Evolutionary conservation across 148 eudicot genomes (phyloP).

Genomic region (Linanthus parryae): DNA sequence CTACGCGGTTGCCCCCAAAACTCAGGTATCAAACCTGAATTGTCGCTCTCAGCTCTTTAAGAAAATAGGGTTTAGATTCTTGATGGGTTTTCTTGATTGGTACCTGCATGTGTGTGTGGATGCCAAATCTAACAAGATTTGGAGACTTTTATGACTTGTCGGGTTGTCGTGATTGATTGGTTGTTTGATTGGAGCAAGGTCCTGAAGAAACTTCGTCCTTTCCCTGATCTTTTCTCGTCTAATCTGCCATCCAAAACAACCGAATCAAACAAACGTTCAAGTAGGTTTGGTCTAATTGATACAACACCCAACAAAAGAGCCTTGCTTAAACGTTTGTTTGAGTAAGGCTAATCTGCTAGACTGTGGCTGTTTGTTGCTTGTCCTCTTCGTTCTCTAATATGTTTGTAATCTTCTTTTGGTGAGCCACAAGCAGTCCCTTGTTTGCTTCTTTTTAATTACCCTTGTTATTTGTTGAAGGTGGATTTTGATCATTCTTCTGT

Average conservation of each 20-base stretch:
- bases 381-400: conserved; percentile 92
- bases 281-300: not conserved
- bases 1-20: too few relatives aligned
- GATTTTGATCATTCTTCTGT: conserved; percentile 42
- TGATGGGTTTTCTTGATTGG: too few relatives aligned
- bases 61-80: too few relatives aligned
- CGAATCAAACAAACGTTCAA: not conserved
- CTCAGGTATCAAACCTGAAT: too few relatives aligned
- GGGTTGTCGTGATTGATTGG: too few relatives aligned
- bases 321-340: too few relatives aligned
- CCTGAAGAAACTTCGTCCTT: conserved; percentile 98
- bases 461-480: conserved; percentile 36
- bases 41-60: too few relatives aligned
- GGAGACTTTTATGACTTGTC: too few relatives aligned
- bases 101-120: too few relatives aligned
- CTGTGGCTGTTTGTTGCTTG: conserved; percentile 99
- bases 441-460: conserved; percentile 57
- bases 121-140: too few relatives aligned
- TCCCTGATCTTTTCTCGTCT: conserved; percentile 98
- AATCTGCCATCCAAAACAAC: conserved; percentile 41
- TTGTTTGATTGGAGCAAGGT: conserved; percentile 98
- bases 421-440: conserved; percentile 57
- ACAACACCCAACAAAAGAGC: conserved; percentile 1
- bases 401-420: conserved; percentile 83
- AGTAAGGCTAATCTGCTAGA: conserved; percentile 96